phyloP scores from a whole-genome alignment of 495 filamentous ascomycete genomes.

The Thozetella sp. region DNA sequence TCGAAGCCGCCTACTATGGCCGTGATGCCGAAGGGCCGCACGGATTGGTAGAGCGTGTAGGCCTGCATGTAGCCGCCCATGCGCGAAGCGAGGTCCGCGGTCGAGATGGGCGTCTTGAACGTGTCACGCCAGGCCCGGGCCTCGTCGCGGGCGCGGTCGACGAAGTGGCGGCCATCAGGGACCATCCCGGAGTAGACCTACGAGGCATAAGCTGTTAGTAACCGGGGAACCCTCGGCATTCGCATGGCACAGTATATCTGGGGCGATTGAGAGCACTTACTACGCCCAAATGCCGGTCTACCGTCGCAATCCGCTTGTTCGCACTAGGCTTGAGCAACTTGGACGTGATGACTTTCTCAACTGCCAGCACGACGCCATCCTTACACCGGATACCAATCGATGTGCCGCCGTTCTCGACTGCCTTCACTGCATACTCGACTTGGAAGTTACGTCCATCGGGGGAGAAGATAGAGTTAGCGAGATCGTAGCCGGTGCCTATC shows the following conservation, averaged over 20 bases:
- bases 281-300: slow-evolving; percentile 91
- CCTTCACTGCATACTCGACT: slow-evolving; percentile 98
- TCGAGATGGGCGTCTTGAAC: slow-evolving; percentile 91
- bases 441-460: slow-evolving; percentile 99
- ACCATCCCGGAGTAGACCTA: slow-evolving; percentile 92
- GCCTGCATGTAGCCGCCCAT: slow-evolving; percentile 96
- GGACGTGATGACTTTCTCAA: slow-evolving; percentile 94
- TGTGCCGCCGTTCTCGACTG: slow-evolving; percentile 97
- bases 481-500: slow-evolving; percentile 99
- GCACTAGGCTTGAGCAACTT: slow-evolving; percentile 91
- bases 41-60: slow-evolving; percentile 94
- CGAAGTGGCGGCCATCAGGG: slow-evolving; percentile 93
- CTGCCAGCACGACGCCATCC: slow-evolving; percentile 93
- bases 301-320: slow-evolving; percentile 94
- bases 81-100: slow-evolving; percentile 80
- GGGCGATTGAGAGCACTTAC: slow-evolving; percentile 52
- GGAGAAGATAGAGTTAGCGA: slow-evolving; percentile 98
- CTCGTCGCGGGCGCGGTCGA: slow-evolving; percentile 92
- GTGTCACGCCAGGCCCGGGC: slow-evolving; percentile 82
- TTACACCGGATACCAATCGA: slow-evolving; percentile 96
- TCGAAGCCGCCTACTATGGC: slow-evolving; percentile 95
- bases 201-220: too few relatives aligned
- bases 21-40: slow-evolving; percentile 94
- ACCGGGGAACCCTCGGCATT: too few relatives aligned
- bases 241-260: background rate